A percentile compares a stretch with the other conserved stretches of the same genome.
phyloP scores from a whole-genome alignment of 805 yeast species.

The Barnettozyma sucrosica region DNA sequence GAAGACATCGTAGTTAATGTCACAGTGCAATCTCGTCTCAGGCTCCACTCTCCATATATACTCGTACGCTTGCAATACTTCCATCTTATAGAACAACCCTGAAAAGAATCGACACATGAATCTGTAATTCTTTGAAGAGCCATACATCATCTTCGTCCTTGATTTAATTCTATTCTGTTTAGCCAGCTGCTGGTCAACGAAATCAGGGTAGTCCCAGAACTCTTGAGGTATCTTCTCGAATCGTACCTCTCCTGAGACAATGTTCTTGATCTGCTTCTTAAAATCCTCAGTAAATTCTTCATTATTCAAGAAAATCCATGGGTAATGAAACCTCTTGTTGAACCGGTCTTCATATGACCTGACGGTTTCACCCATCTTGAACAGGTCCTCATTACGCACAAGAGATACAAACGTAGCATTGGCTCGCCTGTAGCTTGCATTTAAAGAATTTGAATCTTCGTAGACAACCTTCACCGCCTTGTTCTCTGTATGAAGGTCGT shows the following conservation, averaged over 20 bases:
- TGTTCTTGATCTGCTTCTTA: constrained; percentile 25
- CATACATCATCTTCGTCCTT: constrained; percentile 36
- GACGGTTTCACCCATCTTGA: constrained; percentile 46
- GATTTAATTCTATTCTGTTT: constrained; percentile 25
- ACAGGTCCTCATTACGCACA: constrained; percentile 58
- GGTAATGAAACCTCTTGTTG: constrained; percentile 64
- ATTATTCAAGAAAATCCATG: constrained; percentile 69
- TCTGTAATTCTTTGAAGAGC: constrained; percentile 45
- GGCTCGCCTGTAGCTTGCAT: constrained; percentile 32
- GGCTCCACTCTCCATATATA: constrained; percentile 63
- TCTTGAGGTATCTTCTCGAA: constrained; percentile 39
- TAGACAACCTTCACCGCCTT: constrained; percentile 13
- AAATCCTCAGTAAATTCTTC: constrained; percentile 38
- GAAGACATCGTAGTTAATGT: constrained; percentile 50
- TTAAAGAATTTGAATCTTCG: constrained; percentile 44
- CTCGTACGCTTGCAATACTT: constrained; percentile 39
- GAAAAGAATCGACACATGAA: constrained; percentile 74
- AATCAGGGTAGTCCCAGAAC: constrained; percentile 44
- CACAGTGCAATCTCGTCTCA: constrained; percentile 49
- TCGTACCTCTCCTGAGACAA: constrained; percentile 36
- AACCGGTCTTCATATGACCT: constrained; percentile 74
- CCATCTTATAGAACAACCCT: constrained; percentile 51
- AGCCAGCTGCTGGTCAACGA: constrained; percentile 34
- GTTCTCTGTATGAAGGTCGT: constrained; percentile 9
- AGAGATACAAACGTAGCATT: constrained; percentile 64